Conservation (phyloP, 208 protist species). For the Vickermania spadyakhi region DNA sequence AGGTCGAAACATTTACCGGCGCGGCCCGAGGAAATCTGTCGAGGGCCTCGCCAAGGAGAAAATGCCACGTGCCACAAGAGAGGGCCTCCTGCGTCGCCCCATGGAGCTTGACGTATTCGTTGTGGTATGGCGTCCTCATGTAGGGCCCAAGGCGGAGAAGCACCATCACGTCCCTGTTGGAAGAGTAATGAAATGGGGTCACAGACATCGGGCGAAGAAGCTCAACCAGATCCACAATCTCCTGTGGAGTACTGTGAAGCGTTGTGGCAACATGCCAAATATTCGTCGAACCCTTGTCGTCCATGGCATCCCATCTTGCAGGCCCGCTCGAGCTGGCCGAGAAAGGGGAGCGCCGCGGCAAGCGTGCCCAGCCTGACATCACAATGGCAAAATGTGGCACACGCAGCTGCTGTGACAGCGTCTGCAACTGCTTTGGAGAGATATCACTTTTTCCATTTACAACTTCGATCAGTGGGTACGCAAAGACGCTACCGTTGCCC, state of each 20-base stretch:
- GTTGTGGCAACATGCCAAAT: conserved; percentile 64
- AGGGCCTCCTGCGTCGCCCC: not conserved
- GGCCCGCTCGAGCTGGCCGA: not conserved
- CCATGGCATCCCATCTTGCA: not conserved
- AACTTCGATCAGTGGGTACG: conserved; percentile 44
- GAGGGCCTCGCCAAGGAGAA: too few species aligned
- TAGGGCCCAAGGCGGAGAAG: conserved; percentile 49
- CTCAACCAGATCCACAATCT: conserved; percentile 62
- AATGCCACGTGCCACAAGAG: too few species aligned
- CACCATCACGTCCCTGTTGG: conserved; percentile 27
- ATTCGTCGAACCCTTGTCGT: too few species aligned
- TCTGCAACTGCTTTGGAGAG: conserved; percentile 15
- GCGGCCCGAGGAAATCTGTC: too few species aligned
- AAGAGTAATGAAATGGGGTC: conserved; percentile 50
- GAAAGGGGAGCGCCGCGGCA: conserved; percentile 2
- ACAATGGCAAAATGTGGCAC: conserved; percentile 59
- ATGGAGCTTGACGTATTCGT: conserved; percentile 6
- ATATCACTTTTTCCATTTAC: conserved; percentile 31
- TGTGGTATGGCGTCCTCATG: conserved; percentile 33
- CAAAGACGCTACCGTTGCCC: not conserved
- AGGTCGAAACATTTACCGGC: too few species aligned
- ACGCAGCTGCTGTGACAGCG: conserved; percentile 4
- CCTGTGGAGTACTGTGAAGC: conserved; percentile 59
- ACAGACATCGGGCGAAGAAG: conserved; percentile 46
- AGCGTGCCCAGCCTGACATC: conserved; percentile 63